Base-by-base conservation (phyloP, 805 yeast genomes). In the Starmerella floricola region DNA sequence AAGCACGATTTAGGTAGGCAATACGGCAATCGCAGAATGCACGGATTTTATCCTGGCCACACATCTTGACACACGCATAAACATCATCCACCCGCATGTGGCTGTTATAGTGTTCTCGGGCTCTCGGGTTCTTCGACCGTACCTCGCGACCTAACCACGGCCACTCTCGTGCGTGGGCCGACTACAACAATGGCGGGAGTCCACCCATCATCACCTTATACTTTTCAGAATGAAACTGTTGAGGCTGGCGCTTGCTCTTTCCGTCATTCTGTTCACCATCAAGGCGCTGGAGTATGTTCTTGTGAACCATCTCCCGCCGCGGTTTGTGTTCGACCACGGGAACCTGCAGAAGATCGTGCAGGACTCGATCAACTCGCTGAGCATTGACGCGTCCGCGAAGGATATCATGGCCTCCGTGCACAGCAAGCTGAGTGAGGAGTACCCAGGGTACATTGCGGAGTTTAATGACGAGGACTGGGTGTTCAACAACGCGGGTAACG, bases 401-500 rank as follows among this genome's bases (percentile, higher is more conserved):
- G 31, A 43, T 29, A 37, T 52, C 15, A 54, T 55, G 56, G 45
- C 38, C 18, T 18, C 41, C 15, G 55, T 54, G 18, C 73, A 82
- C 27, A 68, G 69, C 2, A 68, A 63, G 27, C 59, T 87, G 45
- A 67, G 76, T 47, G 66, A 61, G 3, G 73, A 67, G 35, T 91
- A 91, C 60, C 94, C 94, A 11, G 76, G 74, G 6, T 58, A 71
- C 51, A 73, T 88, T 62, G 83, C 83, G 62, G 76, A 76, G 50
- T 69, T 79, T 51, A 74, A 78, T 59, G 67, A 69, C 38, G 80
- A 81, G 40, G 88, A 87, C 51, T 91, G 97, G 97, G 80, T 91
- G 39, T 88, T 78, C 73, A 91, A 91, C 72, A 85, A 84, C 55
- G 98, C 98, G 3, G 98, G 98, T 42, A 95, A 95, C 53, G 97